Evolutionary conservation across 305 asterid species (phyloP).

Genomic region (Fraxinus xanthoxyloides): DNA sequence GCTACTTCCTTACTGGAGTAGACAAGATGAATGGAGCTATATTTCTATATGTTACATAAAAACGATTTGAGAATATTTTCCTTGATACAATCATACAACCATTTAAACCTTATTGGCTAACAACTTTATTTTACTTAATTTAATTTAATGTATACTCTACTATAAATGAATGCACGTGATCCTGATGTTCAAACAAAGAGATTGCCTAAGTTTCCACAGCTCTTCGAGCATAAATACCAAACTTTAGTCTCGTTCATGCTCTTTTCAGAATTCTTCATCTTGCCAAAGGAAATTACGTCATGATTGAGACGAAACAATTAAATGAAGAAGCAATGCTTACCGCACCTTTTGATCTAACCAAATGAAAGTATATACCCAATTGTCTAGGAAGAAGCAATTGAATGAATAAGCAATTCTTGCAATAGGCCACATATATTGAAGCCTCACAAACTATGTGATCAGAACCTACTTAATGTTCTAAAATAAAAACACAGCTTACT

Average conservation of each 20-base stretch:
- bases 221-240: background rate
- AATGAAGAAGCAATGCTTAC: background rate
- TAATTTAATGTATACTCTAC: background rate
- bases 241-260: background rate
- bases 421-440: background rate
- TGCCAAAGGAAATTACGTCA: conserved; percentile 5
- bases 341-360: background rate
- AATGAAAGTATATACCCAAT: background rate
- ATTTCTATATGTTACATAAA: background rate
- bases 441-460: conserved; percentile 4
- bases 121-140: background rate
- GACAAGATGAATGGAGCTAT: background rate
- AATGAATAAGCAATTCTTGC: background rate
- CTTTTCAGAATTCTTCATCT: background rate
- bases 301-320: background rate
- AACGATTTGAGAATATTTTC: background rate
- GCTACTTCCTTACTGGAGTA: background rate
- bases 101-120: background rate
- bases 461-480: background rate
- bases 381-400: background rate
- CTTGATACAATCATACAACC: background rate
- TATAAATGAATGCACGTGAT: background rate
- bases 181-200: background rate
- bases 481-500: background rate
- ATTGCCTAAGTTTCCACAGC: background rate